Percentiles rank a stretch among this genome's conserved stretches.
phyloP scores from a whole-genome alignment of 371 early-diverging fungal species.

The Apophysomyces variabilis region DNA sequence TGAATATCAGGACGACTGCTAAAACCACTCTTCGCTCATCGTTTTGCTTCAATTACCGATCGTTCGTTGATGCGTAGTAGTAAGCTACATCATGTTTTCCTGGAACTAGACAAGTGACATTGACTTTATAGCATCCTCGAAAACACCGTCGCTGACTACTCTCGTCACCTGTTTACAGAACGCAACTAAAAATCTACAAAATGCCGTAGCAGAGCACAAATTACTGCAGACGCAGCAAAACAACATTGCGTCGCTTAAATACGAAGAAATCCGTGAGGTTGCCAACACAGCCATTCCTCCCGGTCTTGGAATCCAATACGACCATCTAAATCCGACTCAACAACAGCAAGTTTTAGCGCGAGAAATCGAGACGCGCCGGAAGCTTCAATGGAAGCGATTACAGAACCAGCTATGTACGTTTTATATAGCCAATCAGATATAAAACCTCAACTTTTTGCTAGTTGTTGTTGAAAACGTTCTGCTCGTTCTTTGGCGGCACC shows the following conservation, averaged over 20 bases:
- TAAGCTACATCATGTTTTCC: neutral
- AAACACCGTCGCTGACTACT: constrained; percentile 35
- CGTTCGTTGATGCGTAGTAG: constrained; percentile 3
- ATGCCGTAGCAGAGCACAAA: constrained; percentile 22
- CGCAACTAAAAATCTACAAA: constrained; percentile 22
- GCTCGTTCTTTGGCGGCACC: constrained; percentile 41
- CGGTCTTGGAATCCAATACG: constrained; percentile 31
- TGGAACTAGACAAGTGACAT: neutral
- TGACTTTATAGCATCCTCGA: constrained; percentile 21
- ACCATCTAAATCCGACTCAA: constrained; percentile 35
- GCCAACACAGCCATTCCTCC: constrained; percentile 34
- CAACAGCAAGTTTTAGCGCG: constrained; percentile 33
- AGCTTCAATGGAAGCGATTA: constrained; percentile 28
- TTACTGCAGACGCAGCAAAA: constrained; percentile 27
- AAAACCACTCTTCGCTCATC: neutral
- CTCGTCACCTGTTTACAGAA: constrained; percentile 29
- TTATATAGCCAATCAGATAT: neutral
- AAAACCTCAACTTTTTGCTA: neutral
- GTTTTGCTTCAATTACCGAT: constrained; percentile 1
- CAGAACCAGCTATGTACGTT: constrained; percentile 26
- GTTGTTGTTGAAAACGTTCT: constrained; percentile 33
- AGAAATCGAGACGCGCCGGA: constrained; percentile 26
- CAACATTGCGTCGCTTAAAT: constrained; percentile 34
- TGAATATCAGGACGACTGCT: constrained; percentile 5
- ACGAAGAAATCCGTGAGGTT: constrained; percentile 38